These are phyloP conservation scores for Stereocaulon alpinum DNA, from an alignment of 495 filamentous ascomycete species.

Conservation along the genomic window DNA sequence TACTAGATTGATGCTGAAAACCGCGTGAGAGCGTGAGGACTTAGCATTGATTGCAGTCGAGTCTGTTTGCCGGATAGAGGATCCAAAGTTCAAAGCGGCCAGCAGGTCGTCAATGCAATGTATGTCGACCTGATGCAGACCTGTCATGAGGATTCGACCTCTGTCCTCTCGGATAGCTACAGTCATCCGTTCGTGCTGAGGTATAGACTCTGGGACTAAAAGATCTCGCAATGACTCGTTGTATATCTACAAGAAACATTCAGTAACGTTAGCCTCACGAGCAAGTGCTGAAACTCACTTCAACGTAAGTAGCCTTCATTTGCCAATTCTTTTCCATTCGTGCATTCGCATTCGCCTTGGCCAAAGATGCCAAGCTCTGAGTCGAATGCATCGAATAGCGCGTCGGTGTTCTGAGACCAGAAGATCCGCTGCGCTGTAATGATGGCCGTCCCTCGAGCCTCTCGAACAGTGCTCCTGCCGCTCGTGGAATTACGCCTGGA, in stretches of 20 bases:
- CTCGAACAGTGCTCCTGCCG: constrained; percentile 78
- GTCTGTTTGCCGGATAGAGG: constrained; percentile 90
- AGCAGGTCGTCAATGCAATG: constrained; percentile 90
- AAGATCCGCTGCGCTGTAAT: constrained; percentile 54
- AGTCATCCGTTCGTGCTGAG: constrained; percentile 53
- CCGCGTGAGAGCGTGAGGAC: constrained; percentile 96
- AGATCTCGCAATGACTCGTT: constrained; percentile 93
- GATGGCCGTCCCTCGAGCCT: constrained; percentile 54
- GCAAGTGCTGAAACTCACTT: constrained; percentile 39
- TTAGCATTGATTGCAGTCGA: constrained; percentile 98
- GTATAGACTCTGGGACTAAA: constrained; percentile 65
- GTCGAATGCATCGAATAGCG: constrained; percentile 63
- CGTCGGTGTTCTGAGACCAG: constrained; percentile 69
- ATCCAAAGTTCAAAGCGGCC: constrained; percentile 80
- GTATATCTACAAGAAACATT: constrained; percentile 58
- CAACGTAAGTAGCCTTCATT: constrained; percentile 91
- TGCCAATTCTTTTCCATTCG: constrained; percentile 72
- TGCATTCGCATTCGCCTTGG: constrained; percentile 28
- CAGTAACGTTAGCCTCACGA: constrained; percentile 12
- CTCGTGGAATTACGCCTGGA: constrained; percentile 85
- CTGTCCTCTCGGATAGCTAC: constrained; percentile 93
- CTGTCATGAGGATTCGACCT: constrained; percentile 88
- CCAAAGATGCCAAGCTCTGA: constrained; percentile 38
- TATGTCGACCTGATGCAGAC: constrained; percentile 76
- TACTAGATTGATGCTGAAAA: constrained; percentile 90